Base-by-base conservation (phyloP, 73 alveolate species). In the Urostyla sp. region DNA sequence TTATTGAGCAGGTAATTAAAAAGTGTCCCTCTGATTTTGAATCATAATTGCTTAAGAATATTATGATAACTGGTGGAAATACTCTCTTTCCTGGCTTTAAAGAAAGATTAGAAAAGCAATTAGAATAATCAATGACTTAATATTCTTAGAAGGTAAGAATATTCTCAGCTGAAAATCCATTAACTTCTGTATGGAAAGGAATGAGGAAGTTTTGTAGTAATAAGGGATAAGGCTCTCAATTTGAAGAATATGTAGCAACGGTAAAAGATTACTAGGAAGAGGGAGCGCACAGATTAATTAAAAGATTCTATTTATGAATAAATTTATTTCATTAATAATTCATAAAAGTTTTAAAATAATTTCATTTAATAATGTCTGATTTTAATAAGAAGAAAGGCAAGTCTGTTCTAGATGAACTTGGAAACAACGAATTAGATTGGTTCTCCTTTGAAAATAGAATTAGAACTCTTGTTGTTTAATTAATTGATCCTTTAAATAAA, bases 231-330 rank as follows among this genome's bases (percentile, higher is more conserved):
- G n/a, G n/a, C n/a, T n/a, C n/a, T 35, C 69, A 67, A 60, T 74
- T 90, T 24, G 73, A 88, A 69, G 98, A 92, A 80, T 73, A 75
- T 48, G 98, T 89, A 31, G 91, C 91, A 30, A 89, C 93, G 13
- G 88, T 78, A 56, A 72, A 89, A 60, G 95, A 85, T 21, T 94
- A 94, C 81, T 90, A 85, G 6, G 98, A 94, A 58, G 87, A 88
- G 51, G 98, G 98, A 16, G 35, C 67, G 69, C 13, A 21, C 26
- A 5, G 87, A 50, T 44, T 82, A 18, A 34, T 63, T 18, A 55
- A 72, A 80, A 31, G 74, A 56, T 51, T 82, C 35, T 80, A 72
- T 82, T 26, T 72, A 27, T 82, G 78, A 56, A 36, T 53, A 24
- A 44, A 35, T 66, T 40, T 5, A 32, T 21, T 66, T 38, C 59